These are phyloP conservation scores for Macrolepiota dolichaula DNA, from an alignment of 768 basidiomycete genomes.

Conservation along the genomic window DNA sequence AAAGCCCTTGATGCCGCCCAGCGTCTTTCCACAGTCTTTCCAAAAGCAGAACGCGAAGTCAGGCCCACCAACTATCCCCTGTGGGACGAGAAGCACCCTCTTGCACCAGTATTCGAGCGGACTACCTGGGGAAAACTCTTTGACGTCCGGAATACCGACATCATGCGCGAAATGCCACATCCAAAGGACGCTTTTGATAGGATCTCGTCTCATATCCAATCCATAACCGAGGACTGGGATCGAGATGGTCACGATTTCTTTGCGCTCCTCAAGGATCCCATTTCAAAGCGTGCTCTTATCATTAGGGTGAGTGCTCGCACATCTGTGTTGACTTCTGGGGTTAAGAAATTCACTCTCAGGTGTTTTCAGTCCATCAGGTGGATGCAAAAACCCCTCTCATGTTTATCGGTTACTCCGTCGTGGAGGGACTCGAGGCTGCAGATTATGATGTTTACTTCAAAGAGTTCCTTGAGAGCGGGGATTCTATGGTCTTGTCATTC, in stretches of 20 bases:
- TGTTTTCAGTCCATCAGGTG: no score
- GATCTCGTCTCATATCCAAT: neutral
- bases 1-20: neutral
- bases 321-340: no score
- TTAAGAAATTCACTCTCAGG: no score
- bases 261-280: neutral
- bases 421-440: no score
- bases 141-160: neutral
- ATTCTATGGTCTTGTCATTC: no score
- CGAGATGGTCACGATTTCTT: neutral
- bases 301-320: no score
- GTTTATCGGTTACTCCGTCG: no score
- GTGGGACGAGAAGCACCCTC: neutral
- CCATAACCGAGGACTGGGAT: neutral
- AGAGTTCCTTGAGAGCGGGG: no score
- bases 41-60: neutral
- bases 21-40: neutral
- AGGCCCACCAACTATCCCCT: neutral
- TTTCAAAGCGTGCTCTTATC: neutral
- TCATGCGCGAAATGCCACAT: neutral
- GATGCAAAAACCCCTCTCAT: no score
- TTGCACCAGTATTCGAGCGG: neutral
- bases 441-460: no score
- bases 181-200: neutral
- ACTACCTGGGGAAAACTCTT: neutral